Evolutionary conservation across 2,329 filamentous ascomycete genomes (phyloP), one percentile per base, ranked within the genome.

Genomic region (Fusarium sp.): DNA sequence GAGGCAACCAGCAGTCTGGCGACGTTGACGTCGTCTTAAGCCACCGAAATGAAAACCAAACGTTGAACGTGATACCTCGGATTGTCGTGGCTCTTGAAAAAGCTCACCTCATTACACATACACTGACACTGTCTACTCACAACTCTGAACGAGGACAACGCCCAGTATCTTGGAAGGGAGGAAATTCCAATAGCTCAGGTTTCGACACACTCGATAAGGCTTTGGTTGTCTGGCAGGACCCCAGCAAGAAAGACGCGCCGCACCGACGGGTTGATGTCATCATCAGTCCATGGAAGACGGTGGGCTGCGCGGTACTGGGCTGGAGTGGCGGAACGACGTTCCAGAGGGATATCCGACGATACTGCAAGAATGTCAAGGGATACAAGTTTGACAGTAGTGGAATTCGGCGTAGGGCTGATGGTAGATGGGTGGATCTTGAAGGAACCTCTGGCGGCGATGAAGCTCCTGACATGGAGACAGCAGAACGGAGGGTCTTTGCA

Each of bases 371-470:
- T 36, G 83, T 85, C 58, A 89, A 87, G 72, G 83, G 83, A 0
- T 90, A 93, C 84, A 97, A 96, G 77, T 98, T 98, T 75, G 94
- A 97, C 75, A 96, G 91, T 66, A 96, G 92, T 73, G 96, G 96
- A 0, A 87, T 97, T 13, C 85, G 94, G 42, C 88, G 88, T 72
- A 83, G 90, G 11, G 77, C 74, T 11, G 87, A 89, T 53, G 92
- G 92, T 3, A 79, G 80, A 5, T 89, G 90, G 82, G 86, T 95
- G n/a, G 89, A 96, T 76, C 72, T 96, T 10, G 87, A 89, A 85
- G 91, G 81, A 75, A 65, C 61, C 40, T 58, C 56, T 18, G 48
- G 56, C 14, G 67, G 57, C 3, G 79, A 85, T 66, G 75, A 74
- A 67, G 88, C 88, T 11, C 85, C 85, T 70, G 83, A 89, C 45